phyloP scores from a whole-genome alignment of 768 basidiomycete genomes.

The Amanita molliuscula region DNA sequence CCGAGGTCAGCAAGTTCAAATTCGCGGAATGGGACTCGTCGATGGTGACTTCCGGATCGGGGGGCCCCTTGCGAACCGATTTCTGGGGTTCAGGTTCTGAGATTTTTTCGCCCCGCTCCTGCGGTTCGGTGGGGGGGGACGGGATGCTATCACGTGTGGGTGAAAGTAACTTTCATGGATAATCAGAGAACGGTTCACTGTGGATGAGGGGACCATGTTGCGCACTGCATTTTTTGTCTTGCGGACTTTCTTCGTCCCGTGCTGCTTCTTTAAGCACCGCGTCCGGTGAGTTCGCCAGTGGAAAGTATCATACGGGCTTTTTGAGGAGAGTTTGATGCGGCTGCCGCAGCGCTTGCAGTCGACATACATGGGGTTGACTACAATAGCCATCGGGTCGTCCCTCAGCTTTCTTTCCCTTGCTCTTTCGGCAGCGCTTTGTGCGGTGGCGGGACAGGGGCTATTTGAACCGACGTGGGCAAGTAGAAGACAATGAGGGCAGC shows the following conservation, averaged over 20 bases:
- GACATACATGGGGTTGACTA: conserved; percentile 40
- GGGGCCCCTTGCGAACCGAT: neutral
- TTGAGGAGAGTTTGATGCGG: conserved; percentile 55
- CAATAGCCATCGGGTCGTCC: conserved; percentile 41
- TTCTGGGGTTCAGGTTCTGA: neutral
- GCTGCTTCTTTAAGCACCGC: conserved; percentile 42
- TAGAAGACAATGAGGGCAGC: neutral
- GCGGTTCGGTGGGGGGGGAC: neutral
- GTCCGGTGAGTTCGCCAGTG: conserved; percentile 60
- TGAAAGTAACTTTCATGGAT: neutral
- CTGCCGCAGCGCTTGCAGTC: conserved; percentile 44
- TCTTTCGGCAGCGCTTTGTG: conserved; percentile 29
- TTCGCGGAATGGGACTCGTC: neutral
- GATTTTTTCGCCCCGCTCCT: neutral
- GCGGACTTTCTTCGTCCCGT: conserved; percentile 14
- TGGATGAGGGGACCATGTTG: conserved; percentile 14
- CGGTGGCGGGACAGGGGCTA: conserved; percentile 3
- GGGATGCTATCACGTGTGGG: neutral
- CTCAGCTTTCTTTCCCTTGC: conserved; percentile 41
- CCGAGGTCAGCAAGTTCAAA: conserved; percentile 3
- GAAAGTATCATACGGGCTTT: conserved; percentile 54
- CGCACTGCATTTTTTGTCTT: conserved; percentile 10
- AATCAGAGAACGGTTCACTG: conserved; percentile 12
- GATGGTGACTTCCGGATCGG: neutral
- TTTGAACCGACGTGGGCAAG: neutral